Evolutionary conservation across 345 rosid species (phyloP).

Genomic region (Populus davidiana): DNA sequence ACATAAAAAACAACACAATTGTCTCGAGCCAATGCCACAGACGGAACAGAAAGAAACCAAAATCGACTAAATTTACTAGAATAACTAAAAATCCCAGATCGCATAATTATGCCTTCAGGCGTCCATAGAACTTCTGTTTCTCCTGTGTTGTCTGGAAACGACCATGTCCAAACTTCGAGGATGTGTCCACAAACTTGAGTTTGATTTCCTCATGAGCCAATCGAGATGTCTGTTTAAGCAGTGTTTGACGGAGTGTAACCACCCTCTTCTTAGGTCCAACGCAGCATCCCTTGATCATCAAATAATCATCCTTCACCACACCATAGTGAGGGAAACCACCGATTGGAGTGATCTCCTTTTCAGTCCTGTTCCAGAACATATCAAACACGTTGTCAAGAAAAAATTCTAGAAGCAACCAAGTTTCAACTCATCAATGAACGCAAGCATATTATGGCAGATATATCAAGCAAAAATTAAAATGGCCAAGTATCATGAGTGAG

Average conservation of each 20-base stretch:
- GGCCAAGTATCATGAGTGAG: no score
- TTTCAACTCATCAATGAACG: neutral
- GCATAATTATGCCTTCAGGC: conserved; percentile 45
- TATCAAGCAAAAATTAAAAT: neutral
- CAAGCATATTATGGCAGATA: neutral
- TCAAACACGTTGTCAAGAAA: no score
- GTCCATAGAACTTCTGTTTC: conserved; percentile 58
- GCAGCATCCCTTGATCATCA: conserved; percentile 83
- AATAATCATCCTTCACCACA: conserved; percentile 63
- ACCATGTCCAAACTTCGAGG: conserved; percentile 73
- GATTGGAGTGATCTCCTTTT: conserved; percentile 73
- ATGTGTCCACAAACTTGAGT: conserved; percentile 71
- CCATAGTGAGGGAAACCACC: conserved; percentile 91
- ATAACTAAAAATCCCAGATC: neutral
- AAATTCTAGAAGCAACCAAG: no score
- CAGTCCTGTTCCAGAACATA: conserved; percentile 46
- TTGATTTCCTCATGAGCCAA: conserved; percentile 64
- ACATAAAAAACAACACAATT: neutral
- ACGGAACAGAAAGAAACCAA: neutral
- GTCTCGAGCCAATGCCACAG: neutral
- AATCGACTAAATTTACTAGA: neutral
- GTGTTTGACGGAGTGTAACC: conserved; percentile 65
- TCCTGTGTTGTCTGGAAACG: conserved; percentile 70
- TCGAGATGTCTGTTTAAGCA: conserved; percentile 71
- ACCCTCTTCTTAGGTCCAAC: conserved; percentile 93